Evolutionary conservation across 805 yeast species (phyloP).

Genomic region (Lachancea nothofagi): DNA sequence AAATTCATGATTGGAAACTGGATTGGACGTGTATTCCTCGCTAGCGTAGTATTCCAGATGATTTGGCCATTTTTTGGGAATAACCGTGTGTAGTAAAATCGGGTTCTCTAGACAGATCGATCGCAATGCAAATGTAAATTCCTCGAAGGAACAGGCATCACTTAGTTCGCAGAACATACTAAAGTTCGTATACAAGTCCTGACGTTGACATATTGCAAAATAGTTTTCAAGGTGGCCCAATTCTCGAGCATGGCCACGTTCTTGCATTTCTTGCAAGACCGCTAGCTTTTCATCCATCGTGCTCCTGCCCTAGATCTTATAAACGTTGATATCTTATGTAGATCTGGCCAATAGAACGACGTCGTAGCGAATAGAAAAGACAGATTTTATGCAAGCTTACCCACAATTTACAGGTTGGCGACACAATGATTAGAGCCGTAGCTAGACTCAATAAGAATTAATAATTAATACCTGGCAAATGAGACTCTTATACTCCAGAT

Average conservation of each 20-base stretch:
- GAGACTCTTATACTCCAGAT: too few species aligned
- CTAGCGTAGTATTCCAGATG: constrained; percentile 18
- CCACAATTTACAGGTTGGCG: too few species aligned
- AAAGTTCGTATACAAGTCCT: constrained; percentile 23
- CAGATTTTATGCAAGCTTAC: too few species aligned
- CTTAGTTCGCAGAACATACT: constrained; percentile 19
- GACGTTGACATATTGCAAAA: constrained; percentile 23
- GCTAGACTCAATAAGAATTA: too few species aligned
- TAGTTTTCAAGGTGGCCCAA: constrained; percentile 27
- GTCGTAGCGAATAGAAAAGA: too few species aligned
- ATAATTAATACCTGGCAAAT: too few species aligned
- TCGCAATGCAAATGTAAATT: constrained; percentile 17
- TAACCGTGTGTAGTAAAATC: constrained; percentile 16
- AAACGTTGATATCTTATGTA: too few species aligned
- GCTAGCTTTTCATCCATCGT: not conserved
- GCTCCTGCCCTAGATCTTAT: too few species aligned
- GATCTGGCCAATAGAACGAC: too few species aligned
- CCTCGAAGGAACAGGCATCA: constrained; percentile 5
- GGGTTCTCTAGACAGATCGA: constrained; percentile 19
- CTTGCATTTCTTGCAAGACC: constrained; percentile 8
- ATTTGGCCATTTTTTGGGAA: constrained; percentile 19
- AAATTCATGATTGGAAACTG: constrained; percentile 21
- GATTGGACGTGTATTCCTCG: constrained; percentile 16
- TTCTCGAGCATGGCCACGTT: constrained; percentile 28
- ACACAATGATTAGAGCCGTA: too few species aligned